phyloP scores from a whole-genome alignment of 192 early-diverging fungal genomes.

The Coemansia sp. region DNA sequence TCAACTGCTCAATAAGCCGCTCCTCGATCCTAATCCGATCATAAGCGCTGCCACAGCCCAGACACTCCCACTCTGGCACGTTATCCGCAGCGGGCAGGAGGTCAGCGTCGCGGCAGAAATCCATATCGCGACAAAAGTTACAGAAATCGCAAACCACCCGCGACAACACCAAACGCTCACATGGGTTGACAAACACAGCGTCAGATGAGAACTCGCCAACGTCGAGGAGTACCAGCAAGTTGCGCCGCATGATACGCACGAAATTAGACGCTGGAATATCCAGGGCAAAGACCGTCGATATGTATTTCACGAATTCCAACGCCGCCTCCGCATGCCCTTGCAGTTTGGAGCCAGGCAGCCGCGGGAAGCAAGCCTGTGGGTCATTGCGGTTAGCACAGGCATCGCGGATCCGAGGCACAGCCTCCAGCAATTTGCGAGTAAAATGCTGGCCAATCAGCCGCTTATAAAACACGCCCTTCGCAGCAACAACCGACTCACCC shows the following conservation, averaged over 20 bases:
- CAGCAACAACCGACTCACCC: conserved; percentile 8
- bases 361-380: conserved; percentile 61
- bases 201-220: conserved; percentile 82
- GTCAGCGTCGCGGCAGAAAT: conserved; percentile 84
- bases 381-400: conserved; percentile 32
- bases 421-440: conserved; percentile 66
- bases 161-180: conserved; percentile 73
- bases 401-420: conserved; percentile 65
- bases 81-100: conserved; percentile 57
- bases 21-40: conserved; percentile 81
- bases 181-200: conserved; percentile 83
- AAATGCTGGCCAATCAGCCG: conserved; percentile 61
- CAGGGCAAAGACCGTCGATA: conserved; percentile 77
- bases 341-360: conserved; percentile 63
- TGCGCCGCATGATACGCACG: conserved; percentile 81
- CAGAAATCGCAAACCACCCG: conserved; percentile 91
- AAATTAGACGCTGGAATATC: conserved; percentile 73
- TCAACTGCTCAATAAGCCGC: conserved; percentile 74
- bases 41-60: conserved; percentile 78
- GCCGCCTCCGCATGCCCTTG: conserved; percentile 62
- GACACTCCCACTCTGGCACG: conserved; percentile 68
- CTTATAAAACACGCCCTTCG: conserved; percentile 50
- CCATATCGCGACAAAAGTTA: conserved; percentile 82
- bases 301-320: conserved; percentile 82
- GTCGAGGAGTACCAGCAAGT: conserved; percentile 71